A percentile compares a stretch with the other conserved stretches of the same genome.
Conservation (phyloP, 306 rosid genomes). For the Rubus parviflorus region DNA sequence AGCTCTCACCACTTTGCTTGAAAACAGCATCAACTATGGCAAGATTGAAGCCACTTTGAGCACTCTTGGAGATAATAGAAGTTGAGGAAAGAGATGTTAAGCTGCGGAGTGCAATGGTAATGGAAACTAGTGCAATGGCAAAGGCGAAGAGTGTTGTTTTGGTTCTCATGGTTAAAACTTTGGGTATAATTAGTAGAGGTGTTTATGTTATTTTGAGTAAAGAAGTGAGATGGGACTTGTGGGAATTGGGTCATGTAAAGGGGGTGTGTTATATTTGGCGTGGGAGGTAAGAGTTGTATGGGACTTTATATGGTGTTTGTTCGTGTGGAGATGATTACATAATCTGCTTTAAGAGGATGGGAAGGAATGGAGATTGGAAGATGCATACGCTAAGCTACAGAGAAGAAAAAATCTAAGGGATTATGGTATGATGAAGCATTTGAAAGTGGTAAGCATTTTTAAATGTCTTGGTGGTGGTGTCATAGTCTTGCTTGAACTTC, state of each 20-base stretch:
- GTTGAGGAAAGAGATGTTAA: conserved; percentile 25
- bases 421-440: conserved; percentile 8
- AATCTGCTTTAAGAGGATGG: conserved; percentile 22
- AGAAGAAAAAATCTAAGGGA: not conserved
- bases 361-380: conserved; percentile 39
- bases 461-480: not conserved
- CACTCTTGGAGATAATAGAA: conserved; percentile 9
- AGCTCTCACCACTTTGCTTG: conserved; percentile 40
- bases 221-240: conserved; percentile 26
- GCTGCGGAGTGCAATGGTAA: conserved; percentile 27
- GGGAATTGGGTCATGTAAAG: conserved; percentile 18
- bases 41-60: conserved; percentile 19
- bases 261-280: conserved; percentile 33
- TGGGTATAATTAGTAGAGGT: conserved; percentile 3
- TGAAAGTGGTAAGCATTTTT: not conserved
- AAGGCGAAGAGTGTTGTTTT: conserved; percentile 39
- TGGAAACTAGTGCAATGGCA: conserved; percentile 46
- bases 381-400: conserved; percentile 35
- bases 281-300: conserved; percentile 54
- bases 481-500: not conserved
- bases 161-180: conserved; percentile 39
- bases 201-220: conserved; percentile 20
- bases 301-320: conserved; percentile 18
- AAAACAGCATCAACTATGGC: conserved; percentile 31
- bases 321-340: conserved; percentile 21